Percentiles rank a stretch among this genome's conserved stretches.
Evolutionary conservation across 2,329 filamentous ascomycete species (phyloP).

Genomic region (Ceratocystis lukuohia): DNA sequence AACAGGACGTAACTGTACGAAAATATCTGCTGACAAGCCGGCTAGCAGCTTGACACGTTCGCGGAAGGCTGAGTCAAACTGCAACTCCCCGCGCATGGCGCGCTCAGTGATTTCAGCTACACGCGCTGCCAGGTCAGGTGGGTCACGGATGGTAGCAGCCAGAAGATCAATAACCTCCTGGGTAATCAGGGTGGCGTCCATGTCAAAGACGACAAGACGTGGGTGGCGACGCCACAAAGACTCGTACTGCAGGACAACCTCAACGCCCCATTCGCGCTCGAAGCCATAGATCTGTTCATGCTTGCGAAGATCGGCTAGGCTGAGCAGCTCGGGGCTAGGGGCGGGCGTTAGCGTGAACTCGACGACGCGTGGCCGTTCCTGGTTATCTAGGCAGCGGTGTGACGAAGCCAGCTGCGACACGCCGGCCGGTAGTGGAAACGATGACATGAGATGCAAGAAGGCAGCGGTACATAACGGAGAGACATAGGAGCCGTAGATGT

Average conservation of each 20-base stretch:
- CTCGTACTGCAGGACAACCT: constrained; percentile 65
- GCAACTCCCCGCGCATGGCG: constrained; percentile 91
- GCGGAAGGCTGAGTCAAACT: constrained; percentile 73
- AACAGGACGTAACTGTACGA: constrained; percentile 58
- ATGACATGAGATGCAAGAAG: constrained; percentile 52
- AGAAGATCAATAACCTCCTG: constrained; percentile 97
- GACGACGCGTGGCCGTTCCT: constrained; percentile 47
- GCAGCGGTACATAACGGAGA: constrained; percentile 52
- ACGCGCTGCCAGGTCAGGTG: constrained; percentile 58
- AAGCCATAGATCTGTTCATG: constrained; percentile 74
- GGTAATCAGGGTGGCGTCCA: constrained; percentile 95
- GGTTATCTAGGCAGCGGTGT: constrained; percentile 51
- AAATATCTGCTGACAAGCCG: constrained; percentile 66
- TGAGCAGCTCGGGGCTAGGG: constrained; percentile 48
- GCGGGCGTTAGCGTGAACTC: constrained; percentile 51
- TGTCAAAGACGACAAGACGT: constrained; percentile 87
- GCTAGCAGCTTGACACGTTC: constrained; percentile 69
- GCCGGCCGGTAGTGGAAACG: constrained; percentile 42
- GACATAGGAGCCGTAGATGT: constrained; percentile 52
- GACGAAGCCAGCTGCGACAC: constrained; percentile 44
- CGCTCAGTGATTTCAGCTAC: constrained; percentile 83
- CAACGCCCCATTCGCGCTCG: constrained; percentile 79
- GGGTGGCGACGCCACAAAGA: constrained; percentile 65
- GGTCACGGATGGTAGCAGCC: constrained; percentile 58
- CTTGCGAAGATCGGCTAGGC: constrained; percentile 57